Evolutionary conservation across 345 rosid genomes (phyloP).

Genomic region (Eucalyptus polyanthemos): DNA sequence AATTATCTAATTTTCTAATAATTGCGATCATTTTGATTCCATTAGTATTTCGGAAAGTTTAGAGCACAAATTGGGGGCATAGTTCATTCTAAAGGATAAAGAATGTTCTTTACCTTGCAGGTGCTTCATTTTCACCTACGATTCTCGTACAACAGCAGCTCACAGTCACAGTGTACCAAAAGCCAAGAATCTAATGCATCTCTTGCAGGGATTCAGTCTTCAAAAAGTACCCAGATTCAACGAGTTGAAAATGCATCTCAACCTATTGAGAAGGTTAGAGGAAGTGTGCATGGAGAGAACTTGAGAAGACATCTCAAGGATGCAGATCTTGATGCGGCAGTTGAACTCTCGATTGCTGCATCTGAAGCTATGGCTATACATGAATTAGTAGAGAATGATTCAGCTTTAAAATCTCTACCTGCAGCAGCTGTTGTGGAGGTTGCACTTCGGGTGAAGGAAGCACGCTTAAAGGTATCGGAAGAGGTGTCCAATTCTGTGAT

Average conservation of each 20-base stretch:
- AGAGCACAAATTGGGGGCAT: neutral
- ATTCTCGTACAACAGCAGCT: conserved; percentile 14
- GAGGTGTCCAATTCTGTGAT: neutral
- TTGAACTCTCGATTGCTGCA: conserved; percentile 58
- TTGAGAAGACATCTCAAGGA: conserved; percentile 1
- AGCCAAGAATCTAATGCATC: neutral
- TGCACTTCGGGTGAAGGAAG: conserved; percentile 46
- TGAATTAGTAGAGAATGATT: conserved; percentile 24
- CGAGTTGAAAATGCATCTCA: conserved; percentile 5
- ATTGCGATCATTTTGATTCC: neutral
- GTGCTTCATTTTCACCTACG: conserved; percentile 21
- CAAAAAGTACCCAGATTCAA: neutral
- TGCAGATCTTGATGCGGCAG: conserved; percentile 23
- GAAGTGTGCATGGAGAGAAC: neutral
- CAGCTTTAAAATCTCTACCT: conserved; percentile 14
- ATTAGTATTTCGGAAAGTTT: neutral
- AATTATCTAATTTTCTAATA: neutral
- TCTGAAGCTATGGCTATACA: conserved; percentile 57
- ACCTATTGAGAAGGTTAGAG: neutral
- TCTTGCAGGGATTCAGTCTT: neutral
- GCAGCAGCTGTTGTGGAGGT: conserved; percentile 37
- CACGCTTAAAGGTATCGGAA: conserved; percentile 26
- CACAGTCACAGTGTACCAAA: conserved; percentile 3
- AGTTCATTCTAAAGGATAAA: neutral
- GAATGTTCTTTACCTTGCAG: conserved; percentile 3